Percentiles rank a stretch among this genome's conserved stretches.
phyloP scores from a whole-genome alignment of 805 yeast species.

The Hanseniaspora singularis region DNA sequence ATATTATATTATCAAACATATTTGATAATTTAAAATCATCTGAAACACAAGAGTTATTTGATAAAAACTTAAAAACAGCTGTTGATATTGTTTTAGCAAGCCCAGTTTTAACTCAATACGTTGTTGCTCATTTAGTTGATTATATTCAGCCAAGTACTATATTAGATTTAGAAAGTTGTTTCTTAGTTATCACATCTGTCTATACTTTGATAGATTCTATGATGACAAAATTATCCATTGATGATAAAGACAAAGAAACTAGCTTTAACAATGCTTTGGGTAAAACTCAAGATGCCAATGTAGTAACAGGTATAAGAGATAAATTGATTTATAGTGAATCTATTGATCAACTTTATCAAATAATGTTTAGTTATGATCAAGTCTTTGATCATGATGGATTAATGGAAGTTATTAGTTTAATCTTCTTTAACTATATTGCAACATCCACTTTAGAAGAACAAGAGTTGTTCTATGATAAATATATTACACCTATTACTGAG shows the following conservation, averaged over 20 bases:
- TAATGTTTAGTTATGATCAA: constrained; percentile 5
- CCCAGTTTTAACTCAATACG: constrained; percentile 24
- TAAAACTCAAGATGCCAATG: not conserved
- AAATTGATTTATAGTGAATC: constrained; percentile 1
- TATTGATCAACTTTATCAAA: constrained; percentile 8
- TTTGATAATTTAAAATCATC: constrained; percentile 7
- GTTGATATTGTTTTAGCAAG: constrained; percentile 41
- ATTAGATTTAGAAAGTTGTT: constrained; percentile 14
- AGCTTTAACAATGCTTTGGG: not conserved
- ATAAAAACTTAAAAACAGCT: constrained; percentile 35
- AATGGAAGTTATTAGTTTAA: constrained; percentile 12
- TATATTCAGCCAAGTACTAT: constrained; percentile 19
- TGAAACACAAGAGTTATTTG: constrained; percentile 5
- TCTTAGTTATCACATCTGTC: constrained; percentile 9
- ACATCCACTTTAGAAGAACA: constrained; percentile 5
- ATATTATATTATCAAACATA: constrained; percentile 28
- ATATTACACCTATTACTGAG: constrained; percentile 3
- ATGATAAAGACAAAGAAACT: not conserved
- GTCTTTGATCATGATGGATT: constrained; percentile 14
- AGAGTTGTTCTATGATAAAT: not conserved
- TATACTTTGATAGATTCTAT: constrained; percentile 12
- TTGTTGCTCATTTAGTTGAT: constrained; percentile 22
- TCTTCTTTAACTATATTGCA: constrained; percentile 15
- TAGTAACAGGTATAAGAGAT: not conserved
- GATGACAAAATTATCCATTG: not conserved